Percentiles rank a stretch among this genome's conserved stretches.
Conservation (phyloP, 116 monocot species). For the Papilionanthe hybrid region DNA sequence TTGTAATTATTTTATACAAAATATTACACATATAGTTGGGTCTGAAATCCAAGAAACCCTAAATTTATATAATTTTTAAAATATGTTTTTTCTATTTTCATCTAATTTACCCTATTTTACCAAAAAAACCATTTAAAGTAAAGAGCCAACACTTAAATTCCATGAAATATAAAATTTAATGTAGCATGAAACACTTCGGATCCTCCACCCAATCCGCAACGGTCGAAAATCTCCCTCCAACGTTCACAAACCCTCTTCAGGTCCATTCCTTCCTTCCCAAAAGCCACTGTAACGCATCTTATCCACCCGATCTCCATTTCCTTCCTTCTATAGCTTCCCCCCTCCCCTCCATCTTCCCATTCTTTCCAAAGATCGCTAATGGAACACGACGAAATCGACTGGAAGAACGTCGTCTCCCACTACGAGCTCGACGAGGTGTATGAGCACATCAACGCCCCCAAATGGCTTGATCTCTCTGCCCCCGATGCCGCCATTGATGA, state of each 20-base stretch:
- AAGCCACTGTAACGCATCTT: neutral
- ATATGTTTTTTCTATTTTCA: no score
- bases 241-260: constrained; percentile 1
- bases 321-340: neutral
- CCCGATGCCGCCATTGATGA: constrained; percentile 36
- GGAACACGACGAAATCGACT: constrained; percentile 86
- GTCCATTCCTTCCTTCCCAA: neutral
- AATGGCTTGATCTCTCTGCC: constrained; percentile 65
- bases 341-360: neutral
- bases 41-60: no score
- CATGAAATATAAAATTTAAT: no score
- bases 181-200: no score
- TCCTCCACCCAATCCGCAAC: neutral
- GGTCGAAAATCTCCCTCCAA: neutral
- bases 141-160: no score
- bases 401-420: constrained; percentile 52
- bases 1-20: no score
- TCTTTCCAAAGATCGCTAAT: constrained; percentile 18
- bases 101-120: no score
- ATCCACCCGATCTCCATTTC: constrained; percentile 8
- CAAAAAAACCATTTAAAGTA: no score
- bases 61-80: no score
- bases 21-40: no score
- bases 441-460: constrained; percentile 86
- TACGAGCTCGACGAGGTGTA: constrained; percentile 69